Conservation (phyloP, 305 asterid species). For the Solanum aculeatissimum region DNA sequence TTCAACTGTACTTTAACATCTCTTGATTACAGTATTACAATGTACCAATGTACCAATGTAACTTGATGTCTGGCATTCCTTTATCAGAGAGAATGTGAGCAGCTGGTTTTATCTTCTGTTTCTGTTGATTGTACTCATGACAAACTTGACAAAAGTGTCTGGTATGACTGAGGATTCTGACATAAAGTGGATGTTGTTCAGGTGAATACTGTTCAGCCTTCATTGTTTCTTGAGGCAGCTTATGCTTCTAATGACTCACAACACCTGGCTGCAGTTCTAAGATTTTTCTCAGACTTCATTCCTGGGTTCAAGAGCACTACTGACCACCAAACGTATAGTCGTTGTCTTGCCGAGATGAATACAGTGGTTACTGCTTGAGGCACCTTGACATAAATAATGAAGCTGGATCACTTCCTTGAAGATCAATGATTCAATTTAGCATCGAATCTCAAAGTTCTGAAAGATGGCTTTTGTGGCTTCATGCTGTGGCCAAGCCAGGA, state of each 20-base stretch:
- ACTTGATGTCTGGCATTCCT: background rate
- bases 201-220: constrained; percentile 79
- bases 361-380: constrained; percentile 14
- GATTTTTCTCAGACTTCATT: constrained; percentile 80
- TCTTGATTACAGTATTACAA: background rate
- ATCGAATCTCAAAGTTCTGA: background rate
- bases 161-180: background rate
- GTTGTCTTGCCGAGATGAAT: constrained; percentile 48
- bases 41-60: background rate
- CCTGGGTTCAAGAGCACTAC: constrained; percentile 71
- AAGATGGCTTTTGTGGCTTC: background rate
- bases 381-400: background rate
- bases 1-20: background rate
- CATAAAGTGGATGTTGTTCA: constrained; percentile 19
- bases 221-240: constrained; percentile 89
- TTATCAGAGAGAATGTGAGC: background rate
- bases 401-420: background rate
- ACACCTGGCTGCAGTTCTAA: constrained; percentile 72
- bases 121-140: background rate
- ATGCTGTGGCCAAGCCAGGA: background rate
- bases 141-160: background rate
- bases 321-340: constrained; percentile 46
- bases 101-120: background rate
- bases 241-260: constrained; percentile 66
- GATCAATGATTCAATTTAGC: background rate